phyloP scores from a whole-genome alignment of 345 rosid genomes.

The Citrus inodora region DNA sequence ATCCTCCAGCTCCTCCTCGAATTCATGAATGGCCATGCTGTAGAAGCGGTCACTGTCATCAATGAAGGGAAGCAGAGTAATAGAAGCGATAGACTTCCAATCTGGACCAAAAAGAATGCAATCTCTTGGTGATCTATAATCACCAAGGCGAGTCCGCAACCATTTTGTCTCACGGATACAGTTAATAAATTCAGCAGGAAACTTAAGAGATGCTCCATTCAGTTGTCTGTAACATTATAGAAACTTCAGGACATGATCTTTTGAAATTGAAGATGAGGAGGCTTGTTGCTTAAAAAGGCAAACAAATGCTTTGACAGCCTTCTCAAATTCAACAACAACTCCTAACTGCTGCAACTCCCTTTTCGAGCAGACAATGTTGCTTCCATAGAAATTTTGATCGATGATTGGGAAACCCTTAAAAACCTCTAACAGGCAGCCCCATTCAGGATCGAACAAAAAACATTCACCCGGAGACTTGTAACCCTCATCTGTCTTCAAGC shows the following conservation, averaged over 20 bases:
- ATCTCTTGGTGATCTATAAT: slow-evolving; percentile 41
- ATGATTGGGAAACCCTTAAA: slow-evolving; percentile 45
- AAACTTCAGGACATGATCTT: slow-evolving; percentile 27
- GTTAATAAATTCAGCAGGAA: slow-evolving; percentile 30
- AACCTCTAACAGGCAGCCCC: slow-evolving; percentile 54
- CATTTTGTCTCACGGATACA: slow-evolving; percentile 43
- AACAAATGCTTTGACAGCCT: slow-evolving; percentile 39
- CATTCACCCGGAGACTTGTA: slow-evolving; percentile 47
- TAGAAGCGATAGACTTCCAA: slow-evolving; percentile 52
- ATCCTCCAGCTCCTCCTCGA: slow-evolving; percentile 38
- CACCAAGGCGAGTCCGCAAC: slow-evolving; percentile 48
- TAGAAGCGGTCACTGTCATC: slow-evolving; percentile 45
- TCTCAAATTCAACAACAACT: slow-evolving; percentile 40
- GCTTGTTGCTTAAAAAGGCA: slow-evolving; percentile 34
- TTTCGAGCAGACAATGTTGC: slow-evolving; percentile 22
- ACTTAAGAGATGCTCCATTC: slow-evolving; percentile 3
- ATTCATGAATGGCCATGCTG: slow-evolving; percentile 43
- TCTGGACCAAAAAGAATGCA: slow-evolving; percentile 51
- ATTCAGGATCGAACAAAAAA: slow-evolving; percentile 47
- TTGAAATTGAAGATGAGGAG: slow-evolving; percentile 31
- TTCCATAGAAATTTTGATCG: slow-evolving; percentile 40
- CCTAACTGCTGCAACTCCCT: slow-evolving; percentile 48
- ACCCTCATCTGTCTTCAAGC: slow-evolving; percentile 51
- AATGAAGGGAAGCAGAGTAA: slow-evolving; percentile 59
- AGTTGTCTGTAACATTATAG: slow-evolving; percentile 46